Evolutionary conservation across 2,329 filamentous ascomycete genomes (phyloP), one percentile per base, ranked within the genome.

Genomic region (Talaromyces pinophilus): DNA sequence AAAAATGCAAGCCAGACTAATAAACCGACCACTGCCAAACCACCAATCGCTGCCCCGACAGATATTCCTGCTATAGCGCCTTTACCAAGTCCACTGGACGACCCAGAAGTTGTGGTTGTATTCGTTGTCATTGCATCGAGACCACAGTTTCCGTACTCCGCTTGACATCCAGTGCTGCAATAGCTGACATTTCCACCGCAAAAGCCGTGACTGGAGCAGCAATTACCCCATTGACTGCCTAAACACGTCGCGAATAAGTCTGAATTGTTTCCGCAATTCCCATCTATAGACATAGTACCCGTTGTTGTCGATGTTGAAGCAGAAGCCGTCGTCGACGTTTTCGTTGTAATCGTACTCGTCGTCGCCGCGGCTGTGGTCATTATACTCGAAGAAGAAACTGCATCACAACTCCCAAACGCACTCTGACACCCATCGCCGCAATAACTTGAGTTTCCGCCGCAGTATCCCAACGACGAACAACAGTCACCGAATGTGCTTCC

Each of bases 391-490:
- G 52, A 35, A 2, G 52, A 57, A 10, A 5, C 10, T 15, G 30
- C 6, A 15, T 22, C 52, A 6, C 52, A 57, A 5, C 30, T 35
- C n/a, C 52, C 52, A 22, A 57, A 57, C 11, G 1, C 30, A 57
- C 52, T 57, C 30, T 57, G 52, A 57, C 52, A 57, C 11, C 52
- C 52, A 57, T 57, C 30, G 22, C 30, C 52, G 10, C 52, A 57
- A 15, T 57, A 57, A 57, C 52, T 57, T 5, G 30, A 57, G n/a
- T 57, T 57, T 30, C 52, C 52, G 10, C 52, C 52, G 30, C 52
- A 57, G n/a, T 35, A 57, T 57, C 52, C 52, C n/a, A 35, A 13
- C n/a, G 52, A 57, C 30, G 52, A 57, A 57, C 52, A 57, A 35
- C 52, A 57, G 11, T 57, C 30, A 6, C 52, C 52, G 30, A 57